Base-by-base conservation (phyloP, 495 filamentous ascomycete species). In the Xylaria longipes region DNA sequence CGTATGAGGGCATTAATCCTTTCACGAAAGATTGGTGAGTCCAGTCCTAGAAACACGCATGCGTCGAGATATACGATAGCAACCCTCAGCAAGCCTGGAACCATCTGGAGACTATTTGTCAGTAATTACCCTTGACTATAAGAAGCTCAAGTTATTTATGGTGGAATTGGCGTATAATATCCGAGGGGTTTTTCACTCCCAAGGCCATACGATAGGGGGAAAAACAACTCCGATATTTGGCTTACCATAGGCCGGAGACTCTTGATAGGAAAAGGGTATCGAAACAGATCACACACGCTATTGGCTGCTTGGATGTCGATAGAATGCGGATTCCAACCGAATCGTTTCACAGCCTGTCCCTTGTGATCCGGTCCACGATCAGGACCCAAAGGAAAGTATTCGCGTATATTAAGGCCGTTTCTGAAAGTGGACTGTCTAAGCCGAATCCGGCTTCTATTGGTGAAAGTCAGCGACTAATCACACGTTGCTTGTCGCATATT, bases 1-100 rank as follows among this genome's bases (percentile, higher is more conserved):
- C 91, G 91, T 39, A 92, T 87, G 52, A 89, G 90, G 17, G 93
- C 83, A 5, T 86, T 85, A 22, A 92, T 88, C 27, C 85, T 85
- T 74, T 91, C 90, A 50, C 89, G 89, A 57, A 88, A 88, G 8
- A 84, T 82, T 54, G 87, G 87, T 25, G 86, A 89, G 79, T 89
- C 88, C 35, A 87, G 82, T 4, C 84, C 84, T 66, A 74, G 85
- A 86, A 71, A 90, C 77, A 77, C 88, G 82, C 82, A 84, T 31
- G 82, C 82, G 29, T 80, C 78, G 12, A 87, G 74, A 43, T 85
- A 82, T 5, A 83, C 84, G n/a, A 85, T 76, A 25, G 75, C 70
- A 1, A 83, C 76, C 73, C 91, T 85, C 15, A 88, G 88, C 6
- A 92, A 82, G 12, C 88, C 86, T 69, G 90, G 91, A 25, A 88